These are phyloP conservation scores for Phytophthora pluvialis DNA, from an alignment of 352 stramenopile genomes.

Conservation along the genomic window DNA sequence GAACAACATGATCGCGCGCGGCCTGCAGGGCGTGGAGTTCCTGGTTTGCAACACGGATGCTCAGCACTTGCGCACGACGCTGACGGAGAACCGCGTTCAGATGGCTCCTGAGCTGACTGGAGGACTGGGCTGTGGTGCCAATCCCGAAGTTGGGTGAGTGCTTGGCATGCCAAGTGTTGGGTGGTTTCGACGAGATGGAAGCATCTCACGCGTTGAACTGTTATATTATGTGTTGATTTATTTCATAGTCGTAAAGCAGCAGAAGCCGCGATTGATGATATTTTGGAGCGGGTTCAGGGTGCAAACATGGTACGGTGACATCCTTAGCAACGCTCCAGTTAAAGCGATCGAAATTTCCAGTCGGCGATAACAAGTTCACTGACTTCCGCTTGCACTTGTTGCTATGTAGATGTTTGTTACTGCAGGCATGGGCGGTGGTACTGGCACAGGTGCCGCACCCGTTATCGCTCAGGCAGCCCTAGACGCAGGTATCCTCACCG, in stretches of 20 bases:
- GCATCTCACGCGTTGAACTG: neutral
- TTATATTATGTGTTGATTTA: neutral
- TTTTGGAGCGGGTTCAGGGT: constrained; percentile 83
- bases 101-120: constrained; percentile 89
- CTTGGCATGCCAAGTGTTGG: neutral
- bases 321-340: neutral
- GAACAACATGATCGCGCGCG: constrained; percentile 91
- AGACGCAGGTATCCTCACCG: constrained; percentile 84
- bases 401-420: constrained; percentile 84
- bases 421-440: constrained; percentile 85
- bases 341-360: neutral
- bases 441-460: constrained; percentile 80
- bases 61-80: constrained; percentile 89
- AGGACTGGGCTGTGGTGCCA: constrained; percentile 81
- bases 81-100: constrained; percentile 92
- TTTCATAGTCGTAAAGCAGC: constrained; percentile 68
- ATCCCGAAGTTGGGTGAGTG: constrained; percentile 76
- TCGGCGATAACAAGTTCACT: neutral
- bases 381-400: constrained; percentile 1
- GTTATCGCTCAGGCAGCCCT: constrained; percentile 86
- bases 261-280: constrained; percentile 82
- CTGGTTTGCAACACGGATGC: constrained; percentile 93
- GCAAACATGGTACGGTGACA: constrained; percentile 77
- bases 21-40: constrained; percentile 85
- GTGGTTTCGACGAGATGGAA: neutral